These are phyloP conservation scores for Botryotinia calthae DNA, from an alignment of 2,329 filamentous ascomycete genomes.

Conservation along the genomic window DNA sequence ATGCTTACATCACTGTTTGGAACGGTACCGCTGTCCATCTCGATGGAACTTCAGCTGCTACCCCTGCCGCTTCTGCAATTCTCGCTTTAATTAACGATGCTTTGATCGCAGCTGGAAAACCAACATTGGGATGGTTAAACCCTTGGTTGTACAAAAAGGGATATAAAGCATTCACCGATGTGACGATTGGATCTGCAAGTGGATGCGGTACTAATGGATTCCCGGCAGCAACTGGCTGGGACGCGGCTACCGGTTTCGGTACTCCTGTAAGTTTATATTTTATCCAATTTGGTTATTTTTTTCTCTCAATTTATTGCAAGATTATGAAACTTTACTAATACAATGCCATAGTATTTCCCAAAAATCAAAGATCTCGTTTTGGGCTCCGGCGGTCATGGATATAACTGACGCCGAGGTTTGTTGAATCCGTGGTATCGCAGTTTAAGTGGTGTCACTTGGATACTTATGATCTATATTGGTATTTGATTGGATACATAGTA, in stretches of 20 bases:
- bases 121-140: slow-evolving; percentile 44
- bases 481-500: background rate
- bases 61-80: slow-evolving; percentile 55
- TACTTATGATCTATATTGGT: background rate
- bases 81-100: slow-evolving; percentile 62
- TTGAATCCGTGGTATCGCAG: background rate
- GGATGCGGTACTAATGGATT: slow-evolving; percentile 40
- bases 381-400: background rate
- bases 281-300: no score
- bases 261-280: slow-evolving; percentile 32
- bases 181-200: slow-evolving; percentile 40
- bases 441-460: background rate
- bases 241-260: slow-evolving; percentile 41
- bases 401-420: background rate
- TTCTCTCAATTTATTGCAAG: background rate
- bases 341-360: background rate
- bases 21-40: slow-evolving; percentile 41
- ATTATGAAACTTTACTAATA: background rate
- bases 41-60: slow-evolving; percentile 53
- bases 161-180: slow-evolving; percentile 42
- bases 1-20: slow-evolving; percentile 48
- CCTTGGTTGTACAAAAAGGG: slow-evolving; percentile 43
- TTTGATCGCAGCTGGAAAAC: slow-evolving; percentile 50
- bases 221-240: slow-evolving; percentile 38
- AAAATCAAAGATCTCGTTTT: slow-evolving; percentile 4